A percentile compares a stretch with the other conserved stretches of the same genome.
phyloP scores from a whole-genome alignment of 768 basidiomycete genomes.

The Gautieria morchelliformis region DNA sequence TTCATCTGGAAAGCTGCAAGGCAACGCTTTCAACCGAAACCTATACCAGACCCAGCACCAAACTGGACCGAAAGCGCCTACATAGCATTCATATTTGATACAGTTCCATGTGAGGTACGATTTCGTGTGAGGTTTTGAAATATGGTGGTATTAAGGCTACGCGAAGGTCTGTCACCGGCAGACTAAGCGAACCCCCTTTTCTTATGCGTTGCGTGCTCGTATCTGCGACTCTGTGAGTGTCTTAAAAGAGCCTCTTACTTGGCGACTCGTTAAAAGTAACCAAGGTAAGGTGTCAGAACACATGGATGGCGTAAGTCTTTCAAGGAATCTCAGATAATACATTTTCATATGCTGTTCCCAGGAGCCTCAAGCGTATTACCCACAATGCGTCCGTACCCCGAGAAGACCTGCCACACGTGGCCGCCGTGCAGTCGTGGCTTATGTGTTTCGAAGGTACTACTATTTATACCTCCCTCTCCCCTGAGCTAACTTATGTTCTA shows the following conservation, averaged over 20 bases:
- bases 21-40: conserved; percentile 20
- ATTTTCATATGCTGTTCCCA: neutral
- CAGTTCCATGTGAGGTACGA: conserved; percentile 45
- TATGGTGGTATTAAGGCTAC: neutral
- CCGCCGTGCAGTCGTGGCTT: conserved; percentile 1
- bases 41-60: conserved; percentile 34
- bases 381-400: neutral
- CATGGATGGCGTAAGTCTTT: neutral
- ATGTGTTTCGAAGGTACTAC: neutral
- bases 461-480: neutral
- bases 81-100: conserved; percentile 56
- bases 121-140: neutral
- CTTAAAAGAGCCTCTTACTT: neutral
- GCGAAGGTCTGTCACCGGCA: neutral
- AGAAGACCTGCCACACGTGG: neutral
- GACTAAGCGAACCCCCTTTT: neutral
- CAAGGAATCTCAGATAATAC: neutral
- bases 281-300: neutral
- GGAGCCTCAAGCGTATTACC: neutral
- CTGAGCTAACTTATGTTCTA: neutral
- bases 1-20: conserved; percentile 57
- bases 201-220: neutral
- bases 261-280: neutral
- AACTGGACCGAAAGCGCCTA: conserved; percentile 47
- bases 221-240: neutral